A percentile compares a stretch with the other conserved stretches of the same genome.
Conservation (phyloP, 768 basidiomycete genomes). For the Tulasnella sp. region DNA sequence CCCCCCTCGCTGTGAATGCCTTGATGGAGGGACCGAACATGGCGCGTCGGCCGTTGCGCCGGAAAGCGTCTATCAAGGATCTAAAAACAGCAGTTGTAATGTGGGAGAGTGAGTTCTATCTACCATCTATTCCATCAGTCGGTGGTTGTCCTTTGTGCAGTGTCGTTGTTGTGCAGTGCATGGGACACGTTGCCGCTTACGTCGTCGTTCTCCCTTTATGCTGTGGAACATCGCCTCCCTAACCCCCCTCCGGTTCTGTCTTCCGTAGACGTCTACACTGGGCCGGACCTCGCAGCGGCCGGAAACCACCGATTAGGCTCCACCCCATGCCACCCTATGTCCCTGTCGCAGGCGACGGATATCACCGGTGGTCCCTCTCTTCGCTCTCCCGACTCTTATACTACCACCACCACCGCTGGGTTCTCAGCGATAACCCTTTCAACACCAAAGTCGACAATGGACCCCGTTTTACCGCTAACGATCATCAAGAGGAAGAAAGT, state of each 20-base stretch:
- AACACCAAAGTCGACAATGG: background rate
- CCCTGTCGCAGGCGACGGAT: slow-evolving; percentile 2
- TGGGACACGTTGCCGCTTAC: background rate
- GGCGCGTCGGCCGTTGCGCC: background rate
- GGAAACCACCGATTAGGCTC: background rate
- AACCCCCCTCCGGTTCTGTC: background rate
- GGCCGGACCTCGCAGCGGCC: background rate
- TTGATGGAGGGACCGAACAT: background rate
- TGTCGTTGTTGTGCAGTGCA: background rate
- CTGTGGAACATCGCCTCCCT: background rate
- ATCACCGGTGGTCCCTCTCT: background rate
- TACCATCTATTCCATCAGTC: background rate
- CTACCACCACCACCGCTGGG: background rate
- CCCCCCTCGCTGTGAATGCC: background rate
- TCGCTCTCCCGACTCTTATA: background rate
- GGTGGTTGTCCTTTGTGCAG: slow-evolving; percentile 1
- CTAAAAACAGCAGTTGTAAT: background rate
- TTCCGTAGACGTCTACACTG: background rate
- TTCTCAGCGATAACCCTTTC: background rate
- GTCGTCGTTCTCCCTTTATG: background rate
- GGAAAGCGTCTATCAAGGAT: background rate
- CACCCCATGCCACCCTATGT: slow-evolving; percentile 4
- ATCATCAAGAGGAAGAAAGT: slow-evolving; percentile 2
- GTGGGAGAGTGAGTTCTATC: slow-evolving; percentile 6
- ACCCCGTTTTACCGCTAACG: background rate